Evolutionary conservation across 495 filamentous ascomycete genomes (phyloP), one percentile per base, ranked within the genome.

Genomic region (Xylaria flabelliformis): DNA sequence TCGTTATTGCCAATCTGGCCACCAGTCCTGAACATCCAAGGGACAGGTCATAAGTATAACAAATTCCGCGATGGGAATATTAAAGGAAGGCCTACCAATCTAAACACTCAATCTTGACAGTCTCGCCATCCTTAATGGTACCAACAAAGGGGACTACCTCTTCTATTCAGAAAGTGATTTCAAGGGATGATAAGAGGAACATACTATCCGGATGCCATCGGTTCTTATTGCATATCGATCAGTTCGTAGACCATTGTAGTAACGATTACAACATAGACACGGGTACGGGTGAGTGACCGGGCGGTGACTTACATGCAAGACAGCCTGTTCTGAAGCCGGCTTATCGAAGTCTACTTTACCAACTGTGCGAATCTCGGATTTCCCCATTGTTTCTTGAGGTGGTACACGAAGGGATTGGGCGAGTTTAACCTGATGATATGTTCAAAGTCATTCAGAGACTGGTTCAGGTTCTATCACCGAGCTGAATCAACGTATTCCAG

Each of bases 81-180:
- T 24, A 21, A 56, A 7, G 9, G 7, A 17, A 26, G 17, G 42
- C 70, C 67, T 77, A 76, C 90, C 93, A 95, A 81, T 98, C 95
- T 26, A 97, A 83, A 74, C 95, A 98, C 86, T 97, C 93, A 75
- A 98, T 95, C 83, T 97, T 97, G 72, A 97, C 95, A 3, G 93
- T 90, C 80, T 98, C 95, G 48, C 90, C 90, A 79, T 95, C 91
- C 74, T 90, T 90, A 79, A 98, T 96, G 55, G 88, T 90, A 42
- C 87, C 92, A 50, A 83, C 85, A 66, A 87, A 88, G 15, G 95
- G 95, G 74, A 98, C 94, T 95, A 55, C 24, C 1, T 48, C 41
- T 4, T 15, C 70, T 13, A 62, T 3, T 69, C 39, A 17, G 36
- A 39, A 29, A 36, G 24, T 64, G 12, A 24, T 6, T 29, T 0